A percentile compares a stretch with the other conserved stretches of the same genome.
These are phyloP conservation scores for Vigna mungo DNA, from an alignment of 306 rosid species.

Conservation along the genomic window DNA sequence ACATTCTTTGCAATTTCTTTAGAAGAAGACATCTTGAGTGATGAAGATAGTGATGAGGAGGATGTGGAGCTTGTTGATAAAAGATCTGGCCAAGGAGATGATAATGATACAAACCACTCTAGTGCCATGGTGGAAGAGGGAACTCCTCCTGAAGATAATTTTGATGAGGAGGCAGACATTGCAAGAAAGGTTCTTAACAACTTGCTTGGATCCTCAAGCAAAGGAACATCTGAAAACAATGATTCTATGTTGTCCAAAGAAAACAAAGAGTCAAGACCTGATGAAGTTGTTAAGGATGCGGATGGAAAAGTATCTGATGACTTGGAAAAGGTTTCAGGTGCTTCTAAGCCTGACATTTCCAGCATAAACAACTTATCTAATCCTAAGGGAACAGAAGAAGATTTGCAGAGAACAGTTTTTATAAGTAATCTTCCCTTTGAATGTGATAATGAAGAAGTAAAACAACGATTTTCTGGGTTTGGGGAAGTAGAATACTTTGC, in stretches of 20 bases:
- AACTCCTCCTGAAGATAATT: conserved; percentile 62
- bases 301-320: conserved; percentile 54
- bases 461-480: conserved; percentile 81
- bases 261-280: conserved; percentile 48
- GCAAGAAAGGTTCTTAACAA: conserved; percentile 79
- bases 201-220: conserved; percentile 64
- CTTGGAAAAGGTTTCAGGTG: conserved; percentile 53
- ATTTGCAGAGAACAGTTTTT: conserved; percentile 80
- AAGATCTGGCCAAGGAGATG: conserved; percentile 51
- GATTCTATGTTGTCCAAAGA: conserved; percentile 45
- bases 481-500: conserved; percentile 84
- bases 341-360: conserved; percentile 55
- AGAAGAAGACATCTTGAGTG: conserved; percentile 62
- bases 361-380: conserved; percentile 44
- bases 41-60: conserved; percentile 55
- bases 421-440: conserved; percentile 91
- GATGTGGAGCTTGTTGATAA: conserved; percentile 49
- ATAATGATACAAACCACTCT: conserved; percentile 51
- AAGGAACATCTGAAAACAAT: conserved; percentile 53
- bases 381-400: conserved; percentile 59
- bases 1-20: conserved; percentile 38
- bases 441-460: conserved; percentile 73
- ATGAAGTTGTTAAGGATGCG: conserved; percentile 44
- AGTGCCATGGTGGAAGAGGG: conserved; percentile 49
- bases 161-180: conserved; percentile 83